phyloP scores from a whole-genome alignment of 192 early-diverging fungal species.

The Linnemannia zychae region DNA sequence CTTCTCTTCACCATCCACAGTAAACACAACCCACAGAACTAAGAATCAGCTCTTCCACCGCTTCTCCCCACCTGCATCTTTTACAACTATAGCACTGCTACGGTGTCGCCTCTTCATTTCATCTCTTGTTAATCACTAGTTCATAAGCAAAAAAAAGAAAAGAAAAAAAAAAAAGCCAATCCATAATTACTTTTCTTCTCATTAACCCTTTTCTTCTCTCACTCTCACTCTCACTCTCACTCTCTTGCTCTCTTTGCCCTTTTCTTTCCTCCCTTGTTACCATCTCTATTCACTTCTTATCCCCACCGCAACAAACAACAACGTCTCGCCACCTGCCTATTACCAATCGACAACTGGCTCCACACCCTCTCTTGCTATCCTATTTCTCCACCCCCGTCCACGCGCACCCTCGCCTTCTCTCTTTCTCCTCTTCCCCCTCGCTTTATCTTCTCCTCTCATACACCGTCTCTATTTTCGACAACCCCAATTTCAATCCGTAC shows the following conservation, averaged over 20 bases:
- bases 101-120: too few relatives aligned
- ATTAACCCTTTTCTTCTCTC: not conserved
- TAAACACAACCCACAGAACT: too few relatives aligned
- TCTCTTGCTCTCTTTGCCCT: not conserved
- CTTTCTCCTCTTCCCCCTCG: not conserved
- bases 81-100: too few relatives aligned
- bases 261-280: constrained; percentile 3
- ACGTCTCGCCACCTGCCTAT: not conserved
- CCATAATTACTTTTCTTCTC: constrained; percentile 2
- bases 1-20: not conserved
- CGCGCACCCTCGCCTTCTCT: not conserved
- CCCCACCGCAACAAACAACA: too few relatives aligned
- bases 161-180: not conserved
- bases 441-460: not conserved
- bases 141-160: too few relatives aligned
- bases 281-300: not conserved
- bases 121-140: too few relatives aligned
- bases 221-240: not conserved
- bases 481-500: constrained; percentile 16
- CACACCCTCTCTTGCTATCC: not conserved
- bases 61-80: too few relatives aligned
- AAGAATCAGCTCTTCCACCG: too few relatives aligned
- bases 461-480: not conserved
- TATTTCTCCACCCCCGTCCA: not conserved
- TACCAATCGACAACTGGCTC: not conserved